Base-by-base conservation (phyloP, 2,329 filamentous ascomycete genomes). In the Lecanosticta acicola region DNA sequence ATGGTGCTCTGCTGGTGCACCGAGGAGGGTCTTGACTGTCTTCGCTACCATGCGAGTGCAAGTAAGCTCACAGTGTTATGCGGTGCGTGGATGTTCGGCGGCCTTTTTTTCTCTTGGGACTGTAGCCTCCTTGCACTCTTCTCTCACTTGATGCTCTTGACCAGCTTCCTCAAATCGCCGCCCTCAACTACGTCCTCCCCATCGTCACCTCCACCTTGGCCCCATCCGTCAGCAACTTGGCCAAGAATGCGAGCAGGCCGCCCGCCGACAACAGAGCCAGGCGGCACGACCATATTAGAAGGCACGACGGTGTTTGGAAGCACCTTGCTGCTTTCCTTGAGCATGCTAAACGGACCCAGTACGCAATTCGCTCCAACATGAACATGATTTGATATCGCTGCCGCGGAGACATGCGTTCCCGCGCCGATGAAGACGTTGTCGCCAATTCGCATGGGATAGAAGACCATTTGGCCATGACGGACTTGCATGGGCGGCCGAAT, bases 271-370 rank as follows among this genome's bases (percentile, higher is more conserved):
- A 97, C 80, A 45, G 84, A 90, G 65, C 93, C 94, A 62, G 88
- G 90, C 1, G 91, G 89, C 45, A 97, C 85, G 18, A 97, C 87
- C 83, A 94, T 94, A 50, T 88, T 85, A 0, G 85, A 75, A 2
- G 93, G 86, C 4, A 98, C 79, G 3, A 96, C 83, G 0, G 87
- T 81, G 21, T 85, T 85, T 49, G 95, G 88, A 55, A 97, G 70
- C 33, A 98, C 81, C 65, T 85, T 84, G 39, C 94, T 88, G 62
- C 88, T 94, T 66, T 97, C 93, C 67, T 95, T 96, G 63, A 97
- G 80, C 50, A 96, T 91, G 40, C 84, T 85, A 67, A 96, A 90
- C 56, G 89, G 85, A 46, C 87, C 86, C 40, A 98, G 75, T 1
- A 85, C 83, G 52, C 83, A 87, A 41, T 82, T 80, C 45, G 77